Evolutionary conservation across 2,329 filamentous ascomycete genomes (phyloP).

Genomic region (Atkinsonella hypoxylon): DNA sequence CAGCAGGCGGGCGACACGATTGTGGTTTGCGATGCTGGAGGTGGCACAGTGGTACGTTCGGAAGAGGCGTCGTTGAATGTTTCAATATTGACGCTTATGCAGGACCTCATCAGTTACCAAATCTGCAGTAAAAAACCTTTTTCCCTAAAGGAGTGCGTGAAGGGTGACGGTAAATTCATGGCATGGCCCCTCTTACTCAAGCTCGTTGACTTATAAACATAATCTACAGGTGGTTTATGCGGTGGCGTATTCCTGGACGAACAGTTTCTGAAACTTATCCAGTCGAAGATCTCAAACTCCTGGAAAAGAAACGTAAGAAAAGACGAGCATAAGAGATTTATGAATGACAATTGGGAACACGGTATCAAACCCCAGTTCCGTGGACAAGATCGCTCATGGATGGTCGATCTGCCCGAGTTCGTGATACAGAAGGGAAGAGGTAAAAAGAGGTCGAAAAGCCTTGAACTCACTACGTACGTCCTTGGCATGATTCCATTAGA

Average conservation of each 20-base stretch:
- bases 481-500: background rate
- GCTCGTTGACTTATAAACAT: background rate
- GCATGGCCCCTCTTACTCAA: too few relatives aligned
- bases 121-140: conserved; percentile 14
- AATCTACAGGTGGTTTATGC: conserved; percentile 21
- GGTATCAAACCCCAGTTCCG: conserved; percentile 15
- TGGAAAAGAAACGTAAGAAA: background rate
- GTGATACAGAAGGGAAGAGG: background rate
- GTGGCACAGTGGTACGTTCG: conserved; percentile 22
- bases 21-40: conserved; percentile 25
- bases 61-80: background rate
- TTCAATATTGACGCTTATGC: background rate
- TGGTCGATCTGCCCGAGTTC: background rate
- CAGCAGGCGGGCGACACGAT: conserved; percentile 12
- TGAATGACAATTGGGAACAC: conserved; percentile 19
- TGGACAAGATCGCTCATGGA: background rate
- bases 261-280: conserved; percentile 18
- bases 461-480: background rate
- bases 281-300: conserved; percentile 9
- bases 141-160: conserved; percentile 23
- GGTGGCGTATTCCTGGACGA: conserved; percentile 30
- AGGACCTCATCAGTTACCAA: conserved; percentile 31
- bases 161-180: conserved; percentile 21
- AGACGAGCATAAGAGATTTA: conserved; percentile 8
- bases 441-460: background rate